phyloP scores from a whole-genome alignment of 306 rosid genomes.

The Boehmeria nivea region DNA sequence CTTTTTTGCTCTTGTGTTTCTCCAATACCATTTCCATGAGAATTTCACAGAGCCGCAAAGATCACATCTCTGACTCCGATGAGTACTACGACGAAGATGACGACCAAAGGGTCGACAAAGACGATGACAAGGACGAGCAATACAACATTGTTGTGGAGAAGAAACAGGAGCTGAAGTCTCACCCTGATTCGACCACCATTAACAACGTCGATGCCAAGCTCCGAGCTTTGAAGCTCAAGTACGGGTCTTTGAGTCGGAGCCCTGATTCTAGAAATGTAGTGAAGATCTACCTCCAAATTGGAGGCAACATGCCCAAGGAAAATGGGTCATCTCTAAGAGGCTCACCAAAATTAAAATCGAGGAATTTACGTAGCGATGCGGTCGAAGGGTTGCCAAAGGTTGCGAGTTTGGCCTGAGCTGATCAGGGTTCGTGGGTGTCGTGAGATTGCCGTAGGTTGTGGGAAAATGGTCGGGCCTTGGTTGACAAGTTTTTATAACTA shows the following conservation, averaged over 20 bases:
- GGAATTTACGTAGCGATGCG: too few species aligned
- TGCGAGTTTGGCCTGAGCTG: too few species aligned
- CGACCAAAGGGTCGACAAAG: constrained; percentile 8
- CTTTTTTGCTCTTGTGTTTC: too few species aligned
- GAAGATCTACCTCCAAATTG: constrained; percentile 85
- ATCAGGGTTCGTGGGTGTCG: too few species aligned
- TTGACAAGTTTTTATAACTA: too few species aligned
- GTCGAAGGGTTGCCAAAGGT: too few species aligned
- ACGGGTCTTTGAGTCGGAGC: constrained; percentile 27
- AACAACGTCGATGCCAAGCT: constrained; percentile 71
- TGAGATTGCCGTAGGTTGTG: too few species aligned
- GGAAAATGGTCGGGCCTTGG: too few species aligned
- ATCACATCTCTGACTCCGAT: constrained; percentile 50
- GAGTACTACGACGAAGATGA: constrained; percentile 42
- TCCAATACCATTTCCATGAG: constrained; percentile 52
- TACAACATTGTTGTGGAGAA: constrained; percentile 34
- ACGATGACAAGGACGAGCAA: constrained; percentile 22
- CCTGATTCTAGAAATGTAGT: constrained; percentile 48
- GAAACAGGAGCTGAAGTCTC: constrained; percentile 14
- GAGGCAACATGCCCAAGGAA: constrained; percentile 71
- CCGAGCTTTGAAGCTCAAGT: constrained; percentile 67
- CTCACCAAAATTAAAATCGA: too few species aligned
- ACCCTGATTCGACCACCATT: constrained; percentile 12
- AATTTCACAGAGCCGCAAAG: constrained; percentile 78
- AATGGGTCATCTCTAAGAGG: constrained; percentile 79